Percentiles rank a stretch among this genome's conserved stretches.
Conservation (phyloP, 2,329 filamentous ascomycete genomes). For the Botrytis paeoniae region DNA sequence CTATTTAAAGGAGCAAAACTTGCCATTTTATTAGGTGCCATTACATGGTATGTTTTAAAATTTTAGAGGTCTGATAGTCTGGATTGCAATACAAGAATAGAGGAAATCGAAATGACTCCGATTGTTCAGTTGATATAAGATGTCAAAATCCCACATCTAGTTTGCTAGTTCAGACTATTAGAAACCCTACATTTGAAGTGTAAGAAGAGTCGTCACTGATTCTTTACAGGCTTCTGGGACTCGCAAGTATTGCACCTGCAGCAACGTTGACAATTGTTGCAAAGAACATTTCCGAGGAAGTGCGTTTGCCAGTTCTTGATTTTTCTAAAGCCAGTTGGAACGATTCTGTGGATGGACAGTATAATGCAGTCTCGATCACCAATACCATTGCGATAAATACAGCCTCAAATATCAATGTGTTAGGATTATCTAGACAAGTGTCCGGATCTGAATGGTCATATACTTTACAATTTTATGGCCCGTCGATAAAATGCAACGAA, state of each 20-base stretch:
- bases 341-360: neutral
- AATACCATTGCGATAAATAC: conserved; percentile 2
- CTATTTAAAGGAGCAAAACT: conserved; percentile 16
- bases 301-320: conserved; percentile 10
- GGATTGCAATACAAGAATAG: neutral
- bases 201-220: neutral
- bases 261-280: conserved; percentile 17
- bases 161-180: neutral
- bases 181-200: neutral
- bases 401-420: conserved; percentile 9
- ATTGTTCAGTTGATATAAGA: neutral
- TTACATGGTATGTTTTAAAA: neutral
- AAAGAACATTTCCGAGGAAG: conserved; percentile 1
- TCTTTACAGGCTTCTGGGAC: conserved; percentile 4
- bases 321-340: neutral
- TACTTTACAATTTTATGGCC: conserved; percentile 24
- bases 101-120: neutral
- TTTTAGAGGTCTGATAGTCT: neutral
- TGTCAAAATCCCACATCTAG: neutral
- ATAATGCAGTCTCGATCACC: neutral
- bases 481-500: conserved; percentile 20
- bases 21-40: neutral
- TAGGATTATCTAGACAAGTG: conserved; percentile 8
- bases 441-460: conserved; percentile 23
- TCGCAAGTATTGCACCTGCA: conserved; percentile 20